These are phyloP conservation scores for Cudoniella acicularis DNA, from an alignment of 495 filamentous ascomycete species.

Conservation along the genomic window DNA sequence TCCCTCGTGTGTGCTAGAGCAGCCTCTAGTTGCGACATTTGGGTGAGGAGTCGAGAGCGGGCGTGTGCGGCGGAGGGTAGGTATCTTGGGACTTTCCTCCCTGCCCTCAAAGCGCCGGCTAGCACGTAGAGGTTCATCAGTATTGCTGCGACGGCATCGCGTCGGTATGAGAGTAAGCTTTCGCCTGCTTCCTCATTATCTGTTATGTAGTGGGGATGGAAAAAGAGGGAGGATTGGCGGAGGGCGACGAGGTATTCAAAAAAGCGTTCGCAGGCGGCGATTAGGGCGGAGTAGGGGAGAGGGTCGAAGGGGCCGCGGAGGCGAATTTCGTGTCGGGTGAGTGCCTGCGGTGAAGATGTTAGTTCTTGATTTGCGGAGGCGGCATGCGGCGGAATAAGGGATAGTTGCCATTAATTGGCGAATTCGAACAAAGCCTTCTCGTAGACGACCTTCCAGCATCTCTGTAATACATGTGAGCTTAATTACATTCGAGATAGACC, in stretches of 20 bases:
- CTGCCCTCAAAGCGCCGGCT: slow-evolving; percentile 46
- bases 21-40: slow-evolving; percentile 43
- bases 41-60: slow-evolving; percentile 45
- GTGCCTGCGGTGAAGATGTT: slow-evolving; percentile 25
- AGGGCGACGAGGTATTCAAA: slow-evolving; percentile 56
- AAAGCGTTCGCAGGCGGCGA: slow-evolving; percentile 50
- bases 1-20: slow-evolving; percentile 31
- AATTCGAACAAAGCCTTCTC: slow-evolving; percentile 57
- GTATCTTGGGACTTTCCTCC: slow-evolving; percentile 49
- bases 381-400: too few species aligned
- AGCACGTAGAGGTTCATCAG: slow-evolving; percentile 56
- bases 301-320: slow-evolving; percentile 54
- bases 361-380: background rate
- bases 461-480: slow-evolving; percentile 23
- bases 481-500: too few species aligned
- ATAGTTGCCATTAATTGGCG: slow-evolving; percentile 46
- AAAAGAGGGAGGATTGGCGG: slow-evolving; percentile 54
- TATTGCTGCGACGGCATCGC: slow-evolving; percentile 54
- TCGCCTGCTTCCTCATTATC: slow-evolving; percentile 39
- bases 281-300: slow-evolving; percentile 50
- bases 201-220: slow-evolving; percentile 44
- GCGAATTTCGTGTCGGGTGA: slow-evolving; percentile 56
- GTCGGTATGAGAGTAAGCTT: slow-evolving; percentile 42
- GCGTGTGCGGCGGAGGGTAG: slow-evolving; percentile 50
- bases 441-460: slow-evolving; percentile 52